Conservation (phyloP, 2,329 filamentous ascomycete species). For the Curvularia spicifera region DNA sequence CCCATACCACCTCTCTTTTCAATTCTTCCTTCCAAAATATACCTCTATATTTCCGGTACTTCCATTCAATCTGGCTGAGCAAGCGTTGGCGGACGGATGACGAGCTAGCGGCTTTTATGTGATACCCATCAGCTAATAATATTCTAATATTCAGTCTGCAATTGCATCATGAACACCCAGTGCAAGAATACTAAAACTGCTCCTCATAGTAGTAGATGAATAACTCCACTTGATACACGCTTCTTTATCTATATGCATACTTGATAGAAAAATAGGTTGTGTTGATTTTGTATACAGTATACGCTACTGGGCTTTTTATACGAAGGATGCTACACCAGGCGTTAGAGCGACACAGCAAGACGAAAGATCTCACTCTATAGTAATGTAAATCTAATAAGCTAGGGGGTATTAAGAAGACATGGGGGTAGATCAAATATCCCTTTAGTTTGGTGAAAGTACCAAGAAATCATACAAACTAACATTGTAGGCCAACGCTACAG, state of each 20-base stretch:
- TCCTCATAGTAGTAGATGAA: background rate
- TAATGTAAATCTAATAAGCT: background rate
- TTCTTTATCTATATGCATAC: background rate
- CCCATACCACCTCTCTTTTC: background rate
- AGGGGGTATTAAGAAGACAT: background rate
- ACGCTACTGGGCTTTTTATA: background rate
- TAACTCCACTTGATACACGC: background rate
- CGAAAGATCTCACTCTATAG: background rate
- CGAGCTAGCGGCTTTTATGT: constrained; percentile 4
- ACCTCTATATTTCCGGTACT: background rate
- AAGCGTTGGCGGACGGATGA: constrained; percentile 4
- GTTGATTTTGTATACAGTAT: background rate
- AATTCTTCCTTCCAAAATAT: background rate
- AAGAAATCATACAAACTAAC: background rate
- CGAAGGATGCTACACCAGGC: background rate
- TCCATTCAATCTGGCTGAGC: background rate
- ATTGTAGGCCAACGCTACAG: background rate
- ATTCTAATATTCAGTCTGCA: constrained; percentile 16
- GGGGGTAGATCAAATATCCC: background rate
- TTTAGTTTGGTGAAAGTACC: background rate
- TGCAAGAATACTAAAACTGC: constrained; percentile 1
- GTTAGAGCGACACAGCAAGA: too few relatives aligned
- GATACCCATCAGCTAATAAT: constrained; percentile 7
- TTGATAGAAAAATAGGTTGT: background rate
- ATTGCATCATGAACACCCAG: constrained; percentile 1